Evolutionary conservation across 208 protist species (phyloP), one percentile per base, ranked within the genome.

Genomic region (Trypanosoma avium): DNA sequence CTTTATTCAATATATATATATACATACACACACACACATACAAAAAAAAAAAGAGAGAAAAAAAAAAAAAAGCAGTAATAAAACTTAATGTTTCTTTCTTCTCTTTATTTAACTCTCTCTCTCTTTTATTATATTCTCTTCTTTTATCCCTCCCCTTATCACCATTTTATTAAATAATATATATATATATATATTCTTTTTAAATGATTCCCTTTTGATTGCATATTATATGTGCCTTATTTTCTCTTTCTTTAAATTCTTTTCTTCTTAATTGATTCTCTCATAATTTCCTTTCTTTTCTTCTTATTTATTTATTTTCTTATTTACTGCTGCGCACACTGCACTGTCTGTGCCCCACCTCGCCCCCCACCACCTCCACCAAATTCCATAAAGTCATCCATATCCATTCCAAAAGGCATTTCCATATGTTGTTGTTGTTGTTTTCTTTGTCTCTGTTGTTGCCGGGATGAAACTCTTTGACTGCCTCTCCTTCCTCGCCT

Each of bases 271-370:
- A n/a, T n/a, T n/a, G n/a, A n/a, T n/a, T n/a, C n/a, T n/a, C n/a
- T n/a, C n/a, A n/a, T n/a, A n/a, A n/a, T n/a, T n/a, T 40, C 4
- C 17, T 35, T 57, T 26, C 40, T 57, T 57, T 57, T 57, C 30
- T 57, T 40, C 9, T 57, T 38, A 26, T 35, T 35, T n/a, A 58
- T 43, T 9, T 15, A 2, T 42, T 42, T 42, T 42, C 36, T 38
- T 17, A 48, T n/a, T 78, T 82, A 92, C 73, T 88, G 82, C 53
- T 88, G 81, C 21, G 68, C 60, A 47, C 86, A 92, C 72, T 89
- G 76, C 42, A 79, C 74, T 13, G 77, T 84, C 61, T 92, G 85
- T 26, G 49, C 61, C 12, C 64, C 73, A 21, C 72, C 49, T 15
- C 29, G 33, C 30, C 36, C 43, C 27, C 72, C 49, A 17, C 29